Evolutionary conservation across 2,329 filamentous ascomycete genomes (phyloP), one percentile per base, ranked within the genome.

Genomic region (Bipolaris sorokiniana): DNA sequence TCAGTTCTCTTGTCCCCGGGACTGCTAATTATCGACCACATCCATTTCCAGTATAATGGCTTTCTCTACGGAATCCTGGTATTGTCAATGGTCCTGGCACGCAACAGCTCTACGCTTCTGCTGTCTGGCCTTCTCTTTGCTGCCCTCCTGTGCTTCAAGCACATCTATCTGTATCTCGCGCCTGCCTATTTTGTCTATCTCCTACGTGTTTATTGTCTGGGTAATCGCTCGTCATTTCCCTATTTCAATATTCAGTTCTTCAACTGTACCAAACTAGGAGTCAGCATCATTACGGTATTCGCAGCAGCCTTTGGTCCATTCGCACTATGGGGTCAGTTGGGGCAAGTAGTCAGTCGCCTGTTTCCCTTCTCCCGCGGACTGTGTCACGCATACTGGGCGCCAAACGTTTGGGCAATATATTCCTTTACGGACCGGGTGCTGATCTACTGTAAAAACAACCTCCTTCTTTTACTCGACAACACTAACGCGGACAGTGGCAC

Each of bases 1-100:
- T 97, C 94, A 1, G 88, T 99, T 57, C 81, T 98, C 3, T 85
- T 98, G 11, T 98, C 93, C 0, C 95, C 95, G 0, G 95, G 94
- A 1, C 85, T 99, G 34, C 83, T 99, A 58, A 96, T 99, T 74
- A 98, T 99, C 76, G 95, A 99, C 73, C 95, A 99, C 76, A 94
- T 97, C 63, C 93, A 97, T 77, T 99, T 99, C 77, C 95, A 99
- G 81, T 99, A 99, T 81, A 99, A 99, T 80, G 94, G 95, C 38
- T 92, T 93, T 78, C 87, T 99, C 78, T 99, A 98, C 75, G 95
- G 95, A 36, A 81, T 98, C 41, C 82, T 99, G 48, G 85, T 98
- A 36, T 82, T 94, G 51, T 98, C 95, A 2, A 83, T 99, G 46
- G 90, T 96, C 1, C 80, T 96, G 57, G 92, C 92, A 6, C 88